These are phyloP conservation scores for Argentina anserina DNA, from an alignment of 306 rosid species.

Conservation along the genomic window DNA sequence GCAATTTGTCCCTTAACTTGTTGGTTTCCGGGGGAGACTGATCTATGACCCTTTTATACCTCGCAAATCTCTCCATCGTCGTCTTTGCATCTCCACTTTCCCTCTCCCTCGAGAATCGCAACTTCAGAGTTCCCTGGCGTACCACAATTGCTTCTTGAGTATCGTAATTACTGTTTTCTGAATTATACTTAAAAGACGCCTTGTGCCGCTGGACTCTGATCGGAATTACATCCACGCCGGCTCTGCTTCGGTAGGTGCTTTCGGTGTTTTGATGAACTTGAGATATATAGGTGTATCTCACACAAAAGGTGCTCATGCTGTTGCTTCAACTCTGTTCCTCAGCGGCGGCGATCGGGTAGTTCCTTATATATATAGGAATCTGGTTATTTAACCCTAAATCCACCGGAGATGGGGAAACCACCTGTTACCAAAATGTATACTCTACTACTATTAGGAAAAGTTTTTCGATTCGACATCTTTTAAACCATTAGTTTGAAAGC, in stretches of 20 bases:
- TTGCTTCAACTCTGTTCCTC: too few species aligned
- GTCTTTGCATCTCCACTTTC: neutral
- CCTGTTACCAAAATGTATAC: too few species aligned
- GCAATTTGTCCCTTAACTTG: neutral
- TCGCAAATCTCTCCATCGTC: neutral
- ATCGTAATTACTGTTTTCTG: neutral
- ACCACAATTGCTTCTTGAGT: fast-evolving
- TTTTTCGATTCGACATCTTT: too few species aligned
- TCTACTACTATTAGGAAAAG: too few species aligned
- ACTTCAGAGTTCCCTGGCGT: neutral
- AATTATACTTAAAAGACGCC: neutral
- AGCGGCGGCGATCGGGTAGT: too few species aligned
- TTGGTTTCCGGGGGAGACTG: neutral
- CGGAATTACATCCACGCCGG: neutral
- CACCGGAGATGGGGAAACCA: too few species aligned
- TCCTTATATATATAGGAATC: too few species aligned
- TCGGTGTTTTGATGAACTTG: too few species aligned
- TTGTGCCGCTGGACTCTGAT: neutral
- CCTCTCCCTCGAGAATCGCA: neutral
- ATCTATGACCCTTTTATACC: neutral
- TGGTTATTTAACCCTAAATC: too few species aligned
- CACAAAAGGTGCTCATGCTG: too few species aligned
- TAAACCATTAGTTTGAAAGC: too few species aligned
- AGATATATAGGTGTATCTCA: too few species aligned
- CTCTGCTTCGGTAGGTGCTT: neutral